phyloP scores from a whole-genome alignment of 139 green algal genomes.

The Chlorella sp. region DNA sequence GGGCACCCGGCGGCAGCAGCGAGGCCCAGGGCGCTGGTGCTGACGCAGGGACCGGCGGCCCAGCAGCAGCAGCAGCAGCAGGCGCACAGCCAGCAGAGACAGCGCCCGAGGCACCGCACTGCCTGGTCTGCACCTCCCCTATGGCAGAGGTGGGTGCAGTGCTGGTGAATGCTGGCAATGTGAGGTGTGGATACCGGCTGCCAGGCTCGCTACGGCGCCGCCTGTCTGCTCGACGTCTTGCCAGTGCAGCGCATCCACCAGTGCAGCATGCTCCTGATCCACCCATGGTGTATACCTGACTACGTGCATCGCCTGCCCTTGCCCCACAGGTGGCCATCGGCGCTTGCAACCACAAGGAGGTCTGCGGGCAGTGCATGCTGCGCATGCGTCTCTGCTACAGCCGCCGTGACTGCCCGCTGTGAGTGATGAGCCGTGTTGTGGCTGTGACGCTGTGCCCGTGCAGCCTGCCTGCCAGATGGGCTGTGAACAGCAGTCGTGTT shows the following conservation, averaged over 20 bases:
- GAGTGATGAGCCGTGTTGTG: too few relatives aligned
- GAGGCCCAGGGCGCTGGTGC: not conserved
- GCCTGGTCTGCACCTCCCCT: slow-evolving; percentile 56
- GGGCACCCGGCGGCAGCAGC: not conserved
- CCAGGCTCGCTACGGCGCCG: not conserved
- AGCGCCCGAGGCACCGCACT: slow-evolving; percentile 30
- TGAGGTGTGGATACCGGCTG: not conserved
- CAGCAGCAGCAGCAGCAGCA: not conserved
- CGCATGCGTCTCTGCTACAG: slow-evolving; percentile 75
- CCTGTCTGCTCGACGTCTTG: too few relatives aligned
- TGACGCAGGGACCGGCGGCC: not conserved
- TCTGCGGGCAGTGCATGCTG: slow-evolving; percentile 68
- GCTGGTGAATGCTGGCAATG: not conserved
- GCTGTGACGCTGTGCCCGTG: too few relatives aligned
- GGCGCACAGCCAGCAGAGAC: not conserved
- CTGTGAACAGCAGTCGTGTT: too few relatives aligned
- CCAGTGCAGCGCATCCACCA: too few relatives aligned
- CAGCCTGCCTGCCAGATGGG: too few relatives aligned
- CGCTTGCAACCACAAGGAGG: slow-evolving; percentile 57
- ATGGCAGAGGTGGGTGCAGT: slow-evolving; percentile 6
- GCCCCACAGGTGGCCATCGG: slow-evolving; percentile 43
- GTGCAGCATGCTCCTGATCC: too few relatives aligned
- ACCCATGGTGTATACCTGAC: too few relatives aligned
- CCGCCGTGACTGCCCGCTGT: slow-evolving; percentile 72
- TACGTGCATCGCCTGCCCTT: too few relatives aligned